A percentile compares a stretch with the other conserved stretches of the same genome.
phyloP scores from a whole-genome alignment of 495 filamentous ascomycete genomes.

The Tetracladium setigerum region DNA sequence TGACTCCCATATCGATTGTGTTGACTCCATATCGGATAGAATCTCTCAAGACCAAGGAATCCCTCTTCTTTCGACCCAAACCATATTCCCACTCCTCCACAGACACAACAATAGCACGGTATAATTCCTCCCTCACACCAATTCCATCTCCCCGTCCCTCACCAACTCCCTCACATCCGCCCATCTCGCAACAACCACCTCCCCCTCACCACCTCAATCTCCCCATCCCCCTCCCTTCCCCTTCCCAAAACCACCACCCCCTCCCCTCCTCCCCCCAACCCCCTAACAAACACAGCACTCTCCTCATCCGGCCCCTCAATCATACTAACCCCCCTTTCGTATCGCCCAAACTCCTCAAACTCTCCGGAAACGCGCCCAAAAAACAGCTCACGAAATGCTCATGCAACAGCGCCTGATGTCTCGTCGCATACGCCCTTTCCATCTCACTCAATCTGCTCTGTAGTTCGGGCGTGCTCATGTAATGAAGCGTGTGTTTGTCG shows the following conservation, averaged over 20 bases:
- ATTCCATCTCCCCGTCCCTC: constrained; percentile 66
- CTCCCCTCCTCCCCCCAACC: constrained; percentile 45
- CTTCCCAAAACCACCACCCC: constrained; percentile 32
- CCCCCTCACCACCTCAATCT: constrained; percentile 63
- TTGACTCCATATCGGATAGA: too few species aligned
- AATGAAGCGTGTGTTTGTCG: constrained; percentile 58
- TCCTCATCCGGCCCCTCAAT: constrained; percentile 78
- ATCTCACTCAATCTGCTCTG: constrained; percentile 53
- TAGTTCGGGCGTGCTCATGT: constrained; percentile 43
- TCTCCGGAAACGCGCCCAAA: constrained; percentile 66
- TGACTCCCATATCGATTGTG: too few species aligned
- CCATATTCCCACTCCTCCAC: too few species aligned
- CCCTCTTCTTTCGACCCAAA: too few species aligned
- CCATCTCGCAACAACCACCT: constrained; percentile 85
- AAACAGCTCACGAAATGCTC: constrained; percentile 77
- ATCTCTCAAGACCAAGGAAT: too few species aligned
- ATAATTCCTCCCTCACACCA: constrained; percentile 46
- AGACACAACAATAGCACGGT: too few species aligned
- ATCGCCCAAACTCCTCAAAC: constrained; percentile 79
- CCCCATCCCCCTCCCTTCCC: constrained; percentile 50
- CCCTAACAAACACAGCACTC: constrained; percentile 75
- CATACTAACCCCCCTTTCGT: constrained; percentile 87
- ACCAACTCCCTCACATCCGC: constrained; percentile 68
- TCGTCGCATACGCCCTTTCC: constrained; percentile 69
- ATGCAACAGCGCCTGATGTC: constrained; percentile 76